Conservation (phyloP, 139 green algal genomes). For the Diplosphaera chodatii region DNA sequence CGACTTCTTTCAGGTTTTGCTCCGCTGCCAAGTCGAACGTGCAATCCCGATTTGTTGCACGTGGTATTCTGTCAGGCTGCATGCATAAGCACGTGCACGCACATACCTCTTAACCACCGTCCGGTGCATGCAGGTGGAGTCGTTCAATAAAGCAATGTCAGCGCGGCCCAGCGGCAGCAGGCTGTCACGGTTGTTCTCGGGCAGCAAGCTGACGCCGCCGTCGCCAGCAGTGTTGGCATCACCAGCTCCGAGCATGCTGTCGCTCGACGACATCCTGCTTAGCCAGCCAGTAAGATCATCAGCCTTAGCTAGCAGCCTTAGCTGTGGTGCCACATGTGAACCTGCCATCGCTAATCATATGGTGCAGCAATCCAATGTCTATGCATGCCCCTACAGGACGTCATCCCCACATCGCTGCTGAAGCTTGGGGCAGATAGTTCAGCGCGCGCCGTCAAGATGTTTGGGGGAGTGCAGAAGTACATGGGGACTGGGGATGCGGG, state of each 20-base stretch:
- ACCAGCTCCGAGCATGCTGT: constrained; percentile 16
- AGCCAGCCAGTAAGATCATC: constrained; percentile 46
- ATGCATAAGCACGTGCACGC: too few relatives aligned
- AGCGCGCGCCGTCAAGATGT: constrained; percentile 86
- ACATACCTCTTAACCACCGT: too few relatives aligned
- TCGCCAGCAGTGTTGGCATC: constrained; percentile 10
- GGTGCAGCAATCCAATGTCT: too few relatives aligned
- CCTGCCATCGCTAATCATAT: too few relatives aligned
- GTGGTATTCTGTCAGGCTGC: too few relatives aligned
- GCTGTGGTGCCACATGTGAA: too few relatives aligned
- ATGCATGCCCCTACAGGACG: constrained; percentile 47
- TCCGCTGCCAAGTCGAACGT: too few relatives aligned
- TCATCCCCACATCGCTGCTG: constrained; percentile 82
- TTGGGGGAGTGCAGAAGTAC: constrained; percentile 74
- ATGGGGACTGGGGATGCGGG: constrained; percentile 48
- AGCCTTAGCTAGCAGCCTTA: too few relatives aligned
- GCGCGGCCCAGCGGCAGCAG: constrained; percentile 38
- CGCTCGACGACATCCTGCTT: constrained; percentile 66
- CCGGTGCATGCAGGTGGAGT: constrained; percentile 50
- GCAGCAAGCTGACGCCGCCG: constrained; percentile 19
- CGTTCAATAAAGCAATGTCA: constrained; percentile 48
- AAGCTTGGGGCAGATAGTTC: constrained; percentile 75
- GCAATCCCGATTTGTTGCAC: too few relatives aligned
- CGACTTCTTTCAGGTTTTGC: constrained; percentile 27
- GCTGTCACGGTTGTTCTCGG: constrained; percentile 38